Conservation (phyloP, 176 grass and related monocot genomes). For the Tillandsia leiboldiana region DNA sequence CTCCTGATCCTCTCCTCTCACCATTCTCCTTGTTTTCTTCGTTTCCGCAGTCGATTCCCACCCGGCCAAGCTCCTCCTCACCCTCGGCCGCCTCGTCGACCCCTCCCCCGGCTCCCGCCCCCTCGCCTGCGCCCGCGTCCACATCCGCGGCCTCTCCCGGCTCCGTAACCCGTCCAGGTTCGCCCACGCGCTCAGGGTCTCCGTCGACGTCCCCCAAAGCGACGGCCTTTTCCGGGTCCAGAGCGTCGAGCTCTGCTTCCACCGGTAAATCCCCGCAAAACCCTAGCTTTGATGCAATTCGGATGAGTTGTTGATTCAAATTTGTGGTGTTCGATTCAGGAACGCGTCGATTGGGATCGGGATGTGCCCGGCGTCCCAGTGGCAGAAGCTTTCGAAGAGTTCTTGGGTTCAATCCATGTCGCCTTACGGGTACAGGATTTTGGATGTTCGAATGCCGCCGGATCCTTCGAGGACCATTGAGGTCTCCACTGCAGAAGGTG, state of each 20-base stretch:
- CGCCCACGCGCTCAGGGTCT: slow-evolving; percentile 49
- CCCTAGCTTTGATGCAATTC: slow-evolving; percentile 5
- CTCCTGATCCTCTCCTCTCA: background rate
- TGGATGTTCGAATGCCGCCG: slow-evolving; percentile 55
- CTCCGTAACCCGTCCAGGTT: slow-evolving; percentile 56
- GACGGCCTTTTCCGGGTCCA: slow-evolving; percentile 34
- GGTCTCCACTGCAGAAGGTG: slow-evolving; percentile 77
- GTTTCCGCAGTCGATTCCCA: slow-evolving; percentile 27
- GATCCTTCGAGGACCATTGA: slow-evolving; percentile 46
- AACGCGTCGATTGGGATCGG: slow-evolving; percentile 63
- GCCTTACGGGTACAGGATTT: slow-evolving; percentile 47
- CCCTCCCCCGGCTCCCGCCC: slow-evolving; percentile 30
- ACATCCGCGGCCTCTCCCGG: slow-evolving; percentile 54
- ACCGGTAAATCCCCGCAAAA: slow-evolving; percentile 35
- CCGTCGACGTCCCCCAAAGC: slow-evolving; percentile 25
- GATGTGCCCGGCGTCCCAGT: slow-evolving; percentile 55
- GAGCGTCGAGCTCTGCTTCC: slow-evolving; percentile 76
- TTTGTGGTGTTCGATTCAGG: slow-evolving; percentile 22
- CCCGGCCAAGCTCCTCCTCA: slow-evolving; percentile 8
- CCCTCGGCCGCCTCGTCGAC: slow-evolving; percentile 18
- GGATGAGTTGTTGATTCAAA: background rate
- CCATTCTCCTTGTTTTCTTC: slow-evolving; percentile 7
- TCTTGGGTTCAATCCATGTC: slow-evolving; percentile 59
- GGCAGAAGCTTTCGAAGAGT: slow-evolving; percentile 75
- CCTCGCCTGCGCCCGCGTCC: slow-evolving; percentile 47